Evolutionary conservation across 768 basidiomycete genomes (phyloP).

Genomic region (Dentipellis fragilis): DNA sequence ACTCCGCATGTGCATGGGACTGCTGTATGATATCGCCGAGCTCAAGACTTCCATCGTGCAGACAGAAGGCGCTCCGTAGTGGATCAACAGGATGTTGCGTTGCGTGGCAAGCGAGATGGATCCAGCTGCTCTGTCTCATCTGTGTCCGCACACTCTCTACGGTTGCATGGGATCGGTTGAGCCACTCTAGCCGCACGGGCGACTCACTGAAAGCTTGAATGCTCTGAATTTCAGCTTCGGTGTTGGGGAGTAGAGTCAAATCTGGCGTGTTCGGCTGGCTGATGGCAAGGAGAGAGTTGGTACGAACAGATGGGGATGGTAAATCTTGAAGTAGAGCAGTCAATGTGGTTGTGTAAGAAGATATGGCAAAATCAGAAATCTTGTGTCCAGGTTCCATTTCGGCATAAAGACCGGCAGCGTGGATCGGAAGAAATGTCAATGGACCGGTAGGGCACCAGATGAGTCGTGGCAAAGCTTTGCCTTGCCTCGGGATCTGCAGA

Average conservation of each 20-base stretch:
- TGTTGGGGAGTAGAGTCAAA: not conserved
- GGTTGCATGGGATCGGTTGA: not conserved
- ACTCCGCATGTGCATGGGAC: not conserved
- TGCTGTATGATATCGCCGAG: not conserved
- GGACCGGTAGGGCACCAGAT: not conserved
- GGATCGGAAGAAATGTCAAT: not conserved
- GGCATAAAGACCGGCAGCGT: not conserved
- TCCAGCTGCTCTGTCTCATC: not conserved
- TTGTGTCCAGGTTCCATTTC: not conserved
- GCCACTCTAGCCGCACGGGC: not conserved
- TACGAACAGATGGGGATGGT: not conserved
- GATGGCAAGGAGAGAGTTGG: not conserved
- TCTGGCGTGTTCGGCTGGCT: not conserved
- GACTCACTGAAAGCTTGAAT: not conserved
- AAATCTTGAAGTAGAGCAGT: not conserved
- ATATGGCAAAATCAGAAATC: not conserved
- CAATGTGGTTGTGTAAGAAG: not conserved
- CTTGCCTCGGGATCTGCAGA: not conserved
- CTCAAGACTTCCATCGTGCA: not conserved
- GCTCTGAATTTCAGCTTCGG: not conserved
- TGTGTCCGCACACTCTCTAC: not conserved
- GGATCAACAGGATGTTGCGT: not conserved
- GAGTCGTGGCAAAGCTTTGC: not conserved
- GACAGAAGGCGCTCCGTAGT: not conserved
- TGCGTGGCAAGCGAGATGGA: not conserved